Evolutionary conservation across 768 basidiomycete genomes (phyloP), one percentile per base, ranked within the genome.

Genomic region (Galerina marginata): DNA sequence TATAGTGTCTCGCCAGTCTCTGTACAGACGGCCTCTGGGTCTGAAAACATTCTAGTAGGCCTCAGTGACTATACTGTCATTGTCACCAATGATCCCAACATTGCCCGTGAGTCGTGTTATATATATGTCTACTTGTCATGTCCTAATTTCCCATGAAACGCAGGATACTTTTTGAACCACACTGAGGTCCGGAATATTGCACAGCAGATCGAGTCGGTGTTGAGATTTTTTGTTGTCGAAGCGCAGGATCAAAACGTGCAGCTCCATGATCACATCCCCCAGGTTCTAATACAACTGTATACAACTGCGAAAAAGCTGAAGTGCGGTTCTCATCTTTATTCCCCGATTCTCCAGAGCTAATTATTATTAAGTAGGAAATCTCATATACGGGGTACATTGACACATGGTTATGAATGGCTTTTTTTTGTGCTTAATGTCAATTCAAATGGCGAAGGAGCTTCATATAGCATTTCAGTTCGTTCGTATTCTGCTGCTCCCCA

Each of bases 371-470:
- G 29, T 33, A 33, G 29, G 61, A 68, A 66, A 63, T 49, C 39
- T 49, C 61, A 63, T 59, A 57, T 67, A 37, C 64, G 66, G 25
- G 64, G 68, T 56, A 46, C 65, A 45, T 40, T 68, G 63, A 66
- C 67, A 23, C 65, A 68, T 29, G 67, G 67, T 42, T 65, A 65
- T 44, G 63, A 68, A 63, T 66, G 67, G 67, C 42, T 68, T 48
- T 70, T 70, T 61, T 40, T 68, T 56, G 50, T 70, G 42, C 62
- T 70, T 64, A 60, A 29, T 43, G 49, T 69, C 60, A 64, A 67
- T 60, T 25, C 53, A 40, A 53, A 69, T 64, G 59, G 66, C 56
- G 10, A 46, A 25, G 67, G 67, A 60, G 65, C 67, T 50, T 62
- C 62, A 51, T 69, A 64, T 54, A 59, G 57, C 56, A 44, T 61